Conservation (phyloP, 2,329 filamentous ascomycete genomes). For the Passalora sequoiae region DNA sequence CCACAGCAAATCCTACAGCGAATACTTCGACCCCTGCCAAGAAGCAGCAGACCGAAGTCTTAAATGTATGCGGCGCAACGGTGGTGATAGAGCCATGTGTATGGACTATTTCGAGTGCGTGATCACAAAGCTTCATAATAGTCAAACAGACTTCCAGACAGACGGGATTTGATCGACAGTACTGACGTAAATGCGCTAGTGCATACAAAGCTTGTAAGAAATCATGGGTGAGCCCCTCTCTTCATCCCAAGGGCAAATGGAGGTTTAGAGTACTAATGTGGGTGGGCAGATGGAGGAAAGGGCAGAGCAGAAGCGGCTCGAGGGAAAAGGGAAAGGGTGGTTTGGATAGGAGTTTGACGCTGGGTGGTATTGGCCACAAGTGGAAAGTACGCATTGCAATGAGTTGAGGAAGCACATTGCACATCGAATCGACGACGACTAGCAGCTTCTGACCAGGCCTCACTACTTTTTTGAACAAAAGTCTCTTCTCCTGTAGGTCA, state of each 20-base stretch:
- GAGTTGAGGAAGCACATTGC: no score
- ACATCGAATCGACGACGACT: no score
- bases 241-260: no score
- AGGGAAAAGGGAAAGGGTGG: neutral
- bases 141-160: no score
- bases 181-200: constrained; percentile 46
- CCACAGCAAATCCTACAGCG: constrained; percentile 76
- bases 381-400: no score
- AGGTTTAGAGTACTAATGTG: neutral
- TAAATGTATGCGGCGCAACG: constrained; percentile 82
- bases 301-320: neutral
- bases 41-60: constrained; percentile 82
- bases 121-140: no score
- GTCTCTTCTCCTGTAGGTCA: no score
- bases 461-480: no score
- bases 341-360: neutral
- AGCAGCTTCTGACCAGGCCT: no score
- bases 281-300: neutral
- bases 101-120: constrained; percentile 89
- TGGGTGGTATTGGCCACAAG: no score
- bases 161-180: neutral
- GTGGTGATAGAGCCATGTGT: constrained; percentile 83
- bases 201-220: constrained; percentile 95
- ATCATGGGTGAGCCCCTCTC: constrained; percentile 81
- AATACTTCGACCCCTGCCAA: constrained; percentile 94